Base-by-base conservation (phyloP, 2,329 filamentous ascomycete species). In the Drechslerella stenobrocha region DNA sequence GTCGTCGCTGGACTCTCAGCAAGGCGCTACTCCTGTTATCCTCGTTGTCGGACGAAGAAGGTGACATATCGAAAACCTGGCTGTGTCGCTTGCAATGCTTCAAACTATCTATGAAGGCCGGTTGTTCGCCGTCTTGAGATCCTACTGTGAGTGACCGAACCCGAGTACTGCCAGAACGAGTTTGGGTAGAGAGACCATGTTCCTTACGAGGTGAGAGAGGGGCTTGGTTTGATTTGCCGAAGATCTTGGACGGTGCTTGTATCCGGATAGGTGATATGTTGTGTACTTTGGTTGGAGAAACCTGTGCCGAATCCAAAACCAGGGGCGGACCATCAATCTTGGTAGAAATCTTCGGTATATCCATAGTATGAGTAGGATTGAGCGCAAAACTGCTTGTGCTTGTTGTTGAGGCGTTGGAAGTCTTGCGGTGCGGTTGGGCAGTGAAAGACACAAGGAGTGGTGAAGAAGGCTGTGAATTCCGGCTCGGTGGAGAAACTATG, bases 391-490 rank as follows among this genome's bases (percentile, higher is more conserved):
- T 76, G 69, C 83, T 81, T 45, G 81, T 74, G 56, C 78, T 80
- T 9, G 77, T 77, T 24, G 80, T 76, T 69, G 82, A 76, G 2
- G 72, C 71, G 48, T 71, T 73, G 9, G 93, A 97, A 3, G 89
- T 90, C 79, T 98, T 98, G 47, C 93, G 84, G 66, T 91, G 84
- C 64, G 97, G 91, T 15, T 66, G 52, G 53, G 92, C 89, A 65
- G 92, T 90, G 76, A 98, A 98, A 3, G 93, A 95, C 6, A 97
- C 88, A n/a, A 97, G 81, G n/a, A 98, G 79, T 0, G 93, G 93
- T 3, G 90, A 95, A 0, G 89, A 92, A 47, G 87, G 87, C 73
- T 89, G 86, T 2, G 93, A 98, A 2, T 83, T 85, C 71, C 92
- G 84, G 75, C 84, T 96, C 1, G 93, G 92, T 1, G 92, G 96